A percentile compares a stretch with the other conserved stretches of the same genome.
Conservation (phyloP, 805 yeast genomes). For the Komagataella populi region DNA sequence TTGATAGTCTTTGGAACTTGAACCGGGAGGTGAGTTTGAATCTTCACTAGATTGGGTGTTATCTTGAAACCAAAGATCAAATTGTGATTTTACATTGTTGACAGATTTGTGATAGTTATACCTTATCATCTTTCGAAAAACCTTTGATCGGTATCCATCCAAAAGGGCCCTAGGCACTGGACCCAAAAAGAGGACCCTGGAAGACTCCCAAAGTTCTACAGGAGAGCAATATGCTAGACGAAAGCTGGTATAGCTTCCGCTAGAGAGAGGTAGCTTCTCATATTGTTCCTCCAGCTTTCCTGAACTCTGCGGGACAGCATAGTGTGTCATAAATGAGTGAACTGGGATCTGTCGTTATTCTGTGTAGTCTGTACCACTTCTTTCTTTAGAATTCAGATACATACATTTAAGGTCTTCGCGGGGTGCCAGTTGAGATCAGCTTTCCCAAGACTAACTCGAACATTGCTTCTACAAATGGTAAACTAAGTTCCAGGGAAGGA, state of each 20-base stretch:
- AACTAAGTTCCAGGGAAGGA: no score
- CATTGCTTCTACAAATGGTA: no score
- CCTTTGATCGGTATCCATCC: neutral
- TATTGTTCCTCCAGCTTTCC: neutral
- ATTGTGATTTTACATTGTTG: neutral
- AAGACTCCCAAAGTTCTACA: conserved; percentile 28
- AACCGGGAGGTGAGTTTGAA: neutral
- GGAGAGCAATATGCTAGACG: conserved; percentile 41
- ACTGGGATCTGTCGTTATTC: neutral
- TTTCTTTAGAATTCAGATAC: neutral
- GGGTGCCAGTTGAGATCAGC: no score
- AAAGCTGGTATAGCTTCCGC: conserved; percentile 16
- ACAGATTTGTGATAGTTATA: neutral
- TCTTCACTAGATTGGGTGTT: neutral
- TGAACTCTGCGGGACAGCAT: neutral
- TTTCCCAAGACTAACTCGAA: no score
- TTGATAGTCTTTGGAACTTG: neutral
- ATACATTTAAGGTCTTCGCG: neutral
- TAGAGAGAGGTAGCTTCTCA: neutral
- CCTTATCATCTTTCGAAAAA: neutral
- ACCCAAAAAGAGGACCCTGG: conserved; percentile 41
- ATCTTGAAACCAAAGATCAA: neutral
- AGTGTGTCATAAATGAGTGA: neutral
- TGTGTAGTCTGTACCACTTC: neutral
- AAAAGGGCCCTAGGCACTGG: conserved; percentile 26